Evolutionary conservation across 306 rosid species (phyloP).

Genomic region (Spatholobus suberectus): DNA sequence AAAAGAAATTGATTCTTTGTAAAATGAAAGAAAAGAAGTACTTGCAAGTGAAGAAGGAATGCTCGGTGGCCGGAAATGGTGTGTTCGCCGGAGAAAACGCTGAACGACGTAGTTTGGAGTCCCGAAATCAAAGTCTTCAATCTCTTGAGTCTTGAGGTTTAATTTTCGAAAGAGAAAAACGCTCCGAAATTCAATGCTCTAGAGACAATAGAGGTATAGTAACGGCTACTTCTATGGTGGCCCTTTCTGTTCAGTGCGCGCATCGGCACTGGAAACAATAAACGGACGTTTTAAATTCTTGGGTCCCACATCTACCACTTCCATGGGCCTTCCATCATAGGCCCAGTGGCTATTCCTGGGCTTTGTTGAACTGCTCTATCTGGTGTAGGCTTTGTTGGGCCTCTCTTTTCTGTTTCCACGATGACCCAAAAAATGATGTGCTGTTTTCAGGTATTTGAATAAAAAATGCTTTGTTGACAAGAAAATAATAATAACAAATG

Average conservation of each 20-base stretch:
- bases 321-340: not conserved
- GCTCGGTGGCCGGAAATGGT: conserved; percentile 18
- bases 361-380: not conserved
- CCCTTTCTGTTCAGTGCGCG: conserved; percentile 50
- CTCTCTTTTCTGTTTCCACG: not conserved
- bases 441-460: not conserved
- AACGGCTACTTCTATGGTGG: conserved; percentile 60
- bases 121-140: not conserved
- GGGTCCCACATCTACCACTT: conserved; percentile 41
- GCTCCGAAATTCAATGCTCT: not conserved
- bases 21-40: not conserved
- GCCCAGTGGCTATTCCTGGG: not conserved
- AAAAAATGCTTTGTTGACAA: not conserved
- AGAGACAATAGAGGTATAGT: conserved; percentile 18
- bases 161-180: conserved; percentile 6
- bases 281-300: conserved; percentile 40
- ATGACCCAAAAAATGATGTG: not conserved
- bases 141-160: not conserved
- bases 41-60: conserved; percentile 35
- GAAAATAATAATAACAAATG: not conserved
- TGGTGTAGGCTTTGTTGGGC: not conserved
- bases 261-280: conserved; percentile 47
- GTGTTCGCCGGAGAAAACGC: not conserved
- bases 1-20: not conserved
- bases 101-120: conserved; percentile 35